Conservation (phyloP, 495 filamentous ascomycete species). For the Lasiosphaeria miniovina region DNA sequence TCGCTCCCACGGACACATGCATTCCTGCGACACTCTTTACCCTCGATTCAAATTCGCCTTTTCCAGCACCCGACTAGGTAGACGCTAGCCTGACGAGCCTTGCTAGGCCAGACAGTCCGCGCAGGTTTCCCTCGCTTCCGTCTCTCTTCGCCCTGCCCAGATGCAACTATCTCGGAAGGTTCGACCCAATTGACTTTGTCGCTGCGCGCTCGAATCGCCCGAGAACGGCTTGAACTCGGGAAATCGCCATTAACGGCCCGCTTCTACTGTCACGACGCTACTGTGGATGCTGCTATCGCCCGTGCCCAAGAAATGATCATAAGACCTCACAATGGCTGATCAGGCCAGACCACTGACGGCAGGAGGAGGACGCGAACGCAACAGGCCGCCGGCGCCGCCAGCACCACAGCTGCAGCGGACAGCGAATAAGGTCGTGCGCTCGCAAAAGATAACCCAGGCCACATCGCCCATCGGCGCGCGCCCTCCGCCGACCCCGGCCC, state of each 20-base stretch:
- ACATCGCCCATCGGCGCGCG: constrained; percentile 32
- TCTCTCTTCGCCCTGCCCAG: not conserved
- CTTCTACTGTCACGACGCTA: not conserved
- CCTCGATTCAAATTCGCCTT: no score
- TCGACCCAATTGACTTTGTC: no score
- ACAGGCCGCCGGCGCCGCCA: constrained; percentile 30
- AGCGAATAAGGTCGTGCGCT: constrained; percentile 37
- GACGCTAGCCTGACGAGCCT: not conserved
- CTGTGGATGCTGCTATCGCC: constrained; percentile 15
- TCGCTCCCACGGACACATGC: no score
- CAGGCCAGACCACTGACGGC: constrained; percentile 30
- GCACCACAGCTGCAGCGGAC: constrained; percentile 10
- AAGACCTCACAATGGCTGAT: constrained; percentile 37
- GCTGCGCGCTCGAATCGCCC: no score
- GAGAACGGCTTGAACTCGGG: not conserved
- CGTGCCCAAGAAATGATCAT: constrained; percentile 26
- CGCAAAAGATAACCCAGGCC: constrained; percentile 38
- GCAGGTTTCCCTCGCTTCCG: no score
- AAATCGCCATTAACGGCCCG: not conserved
- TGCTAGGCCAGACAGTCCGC: no score
- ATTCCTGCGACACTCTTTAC: no score
- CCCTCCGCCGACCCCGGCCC: constrained; percentile 5
- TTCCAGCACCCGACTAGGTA: not conserved
- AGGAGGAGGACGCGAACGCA: constrained; percentile 14
- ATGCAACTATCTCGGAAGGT: no score